phyloP scores from a whole-genome alignment of 1,139 yeast species.

The Pichia sp. region DNA sequence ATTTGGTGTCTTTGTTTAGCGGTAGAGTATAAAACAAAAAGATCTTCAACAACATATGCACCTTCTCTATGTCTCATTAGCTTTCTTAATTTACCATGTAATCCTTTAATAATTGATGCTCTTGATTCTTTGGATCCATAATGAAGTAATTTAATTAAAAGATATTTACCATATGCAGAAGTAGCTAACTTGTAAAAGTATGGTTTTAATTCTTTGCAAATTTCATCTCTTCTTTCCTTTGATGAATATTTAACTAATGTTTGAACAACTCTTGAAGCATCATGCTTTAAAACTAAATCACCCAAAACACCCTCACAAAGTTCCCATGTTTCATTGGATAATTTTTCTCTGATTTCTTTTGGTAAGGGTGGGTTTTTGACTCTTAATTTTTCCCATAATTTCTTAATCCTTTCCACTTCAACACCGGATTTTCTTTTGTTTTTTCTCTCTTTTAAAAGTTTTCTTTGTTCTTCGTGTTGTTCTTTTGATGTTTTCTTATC shows the following conservation, averaged over 20 bases:
- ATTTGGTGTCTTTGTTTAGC: conserved; percentile 82
- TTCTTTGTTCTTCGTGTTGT: conserved; percentile 80
- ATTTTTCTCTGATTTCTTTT: conserved; percentile 67
- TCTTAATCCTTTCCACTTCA: conserved; percentile 79
- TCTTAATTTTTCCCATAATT: conserved; percentile 86
- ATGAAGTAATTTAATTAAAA: conserved; percentile 81
- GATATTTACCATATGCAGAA: conserved; percentile 87
- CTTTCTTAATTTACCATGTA: conserved; percentile 86
- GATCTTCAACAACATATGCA: conserved; percentile 96
- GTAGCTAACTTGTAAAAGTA: conserved; percentile 79
- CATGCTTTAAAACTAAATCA: conserved; percentile 90
- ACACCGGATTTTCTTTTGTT: conserved; percentile 79
- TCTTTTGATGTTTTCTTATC: conserved; percentile 52
- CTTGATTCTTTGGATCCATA: conserved; percentile 84
- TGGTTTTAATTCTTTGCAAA: conserved; percentile 68
- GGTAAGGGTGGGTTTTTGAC: conserved; percentile 81
- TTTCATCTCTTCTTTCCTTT: conserved; percentile 69
- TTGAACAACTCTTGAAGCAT: conserved; percentile 94
- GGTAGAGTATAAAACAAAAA: conserved; percentile 78
- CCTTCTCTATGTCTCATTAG: conserved; percentile 97
- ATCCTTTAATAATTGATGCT: conserved; percentile 67
- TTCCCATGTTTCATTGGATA: conserved; percentile 82
- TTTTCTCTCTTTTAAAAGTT: conserved; percentile 74
- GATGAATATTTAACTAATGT: conserved; percentile 83
- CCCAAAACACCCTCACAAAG: conserved; percentile 68